Evolutionary conservation across 2,329 filamentous ascomycete species (phyloP), one percentile per base, ranked within the genome.

Genomic region (Clarireedia homoeocarpa): DNA sequence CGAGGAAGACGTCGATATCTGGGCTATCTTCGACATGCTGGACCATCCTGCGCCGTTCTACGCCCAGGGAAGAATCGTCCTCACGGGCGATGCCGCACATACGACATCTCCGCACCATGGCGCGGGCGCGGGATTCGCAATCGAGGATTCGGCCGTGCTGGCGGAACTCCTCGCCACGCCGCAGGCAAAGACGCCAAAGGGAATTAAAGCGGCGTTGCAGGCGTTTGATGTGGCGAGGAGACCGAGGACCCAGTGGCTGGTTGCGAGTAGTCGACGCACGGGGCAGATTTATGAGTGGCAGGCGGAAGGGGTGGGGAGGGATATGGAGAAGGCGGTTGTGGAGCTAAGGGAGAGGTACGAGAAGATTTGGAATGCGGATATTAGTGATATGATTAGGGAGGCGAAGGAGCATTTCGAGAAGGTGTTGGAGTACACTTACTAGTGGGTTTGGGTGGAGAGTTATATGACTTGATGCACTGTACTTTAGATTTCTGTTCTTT

Each of bases 11-110:
- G 15, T 77, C 74, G 67, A 74, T 44, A 75, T 53, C n/a, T 77
- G 74, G 74, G 74, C 71, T 0, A 58, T 77, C 0, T 77, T 75
- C 63, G 68, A 77, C 47, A 30, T 51, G 5, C 71, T 76, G 52
- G 67, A 62, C 2, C 71, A 71, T 5, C 71, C 73, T 2, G 60
- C 48, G 9, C 52, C 53, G 4, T 78, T 73, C 34, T 70, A 70
- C 55, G 15, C 26, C 5, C 24, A 53, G 17, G 42, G 26, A 15
- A 36, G 68, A 73, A 1, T 62, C 76, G n/a, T 74, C 71, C 26
- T 71, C 84, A 2, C 66, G 80, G 83, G 82, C 7, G 82, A 86
- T 62, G 81, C 82, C 0, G 83, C 82, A 0, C 82, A 85, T 65
- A 81, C 81, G 0, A 78, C 79, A 30, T 78, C 80, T 0, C 82